These are phyloP conservation scores for Colletotrichum theobromicola DNA, from an alignment of 2,329 filamentous ascomycete genomes.

Conservation along the genomic window DNA sequence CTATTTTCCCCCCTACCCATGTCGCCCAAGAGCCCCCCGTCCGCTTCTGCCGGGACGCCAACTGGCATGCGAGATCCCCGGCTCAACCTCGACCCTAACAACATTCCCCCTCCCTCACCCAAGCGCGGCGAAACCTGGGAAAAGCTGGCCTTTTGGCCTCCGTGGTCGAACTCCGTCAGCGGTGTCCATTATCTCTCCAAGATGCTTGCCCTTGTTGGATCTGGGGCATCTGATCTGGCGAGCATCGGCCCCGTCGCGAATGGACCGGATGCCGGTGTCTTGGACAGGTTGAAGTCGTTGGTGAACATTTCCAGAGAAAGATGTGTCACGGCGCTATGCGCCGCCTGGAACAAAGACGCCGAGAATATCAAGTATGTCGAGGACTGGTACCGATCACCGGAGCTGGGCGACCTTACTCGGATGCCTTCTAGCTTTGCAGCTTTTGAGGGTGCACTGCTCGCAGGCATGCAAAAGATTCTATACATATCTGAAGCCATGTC, in stretches of 20 bases:
- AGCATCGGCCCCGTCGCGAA: conserved; percentile 70
- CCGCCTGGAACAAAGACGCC: conserved; percentile 91
- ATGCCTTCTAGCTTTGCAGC: conserved; percentile 88
- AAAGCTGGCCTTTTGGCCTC: conserved; percentile 95
- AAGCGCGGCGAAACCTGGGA: conserved; percentile 88
- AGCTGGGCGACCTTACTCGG: conserved; percentile 85
- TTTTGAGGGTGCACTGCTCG: conserved; percentile 82
- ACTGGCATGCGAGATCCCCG: conserved; percentile 70
- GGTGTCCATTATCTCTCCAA: conserved; percentile 90
- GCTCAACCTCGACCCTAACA: conserved; percentile 81
- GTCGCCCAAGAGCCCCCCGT: conserved; percentile 71
- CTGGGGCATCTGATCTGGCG: conserved; percentile 85
- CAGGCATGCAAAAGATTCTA: conserved; percentile 91
- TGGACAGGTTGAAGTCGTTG: conserved; percentile 77
- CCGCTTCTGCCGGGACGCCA: conserved; percentile 50
- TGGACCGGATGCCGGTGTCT: conserved; percentile 55
- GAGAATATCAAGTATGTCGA: conserved; percentile 92
- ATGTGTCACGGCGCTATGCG: conserved; percentile 83
- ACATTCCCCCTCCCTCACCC: conserved; percentile 77
- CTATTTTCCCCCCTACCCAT: conserved; percentile 81
- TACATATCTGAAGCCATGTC: conserved; percentile 88
- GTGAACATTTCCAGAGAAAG: conserved; percentile 83
- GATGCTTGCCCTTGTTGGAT: conserved; percentile 82
- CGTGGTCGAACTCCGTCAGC: conserved; percentile 87
- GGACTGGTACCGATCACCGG: conserved; percentile 86